Percentiles rank a stretch among this genome's conserved stretches.
Evolutionary conservation across 306 rosid genomes (phyloP).

Genomic region (Psophocarpus tetragonolobus): DNA sequence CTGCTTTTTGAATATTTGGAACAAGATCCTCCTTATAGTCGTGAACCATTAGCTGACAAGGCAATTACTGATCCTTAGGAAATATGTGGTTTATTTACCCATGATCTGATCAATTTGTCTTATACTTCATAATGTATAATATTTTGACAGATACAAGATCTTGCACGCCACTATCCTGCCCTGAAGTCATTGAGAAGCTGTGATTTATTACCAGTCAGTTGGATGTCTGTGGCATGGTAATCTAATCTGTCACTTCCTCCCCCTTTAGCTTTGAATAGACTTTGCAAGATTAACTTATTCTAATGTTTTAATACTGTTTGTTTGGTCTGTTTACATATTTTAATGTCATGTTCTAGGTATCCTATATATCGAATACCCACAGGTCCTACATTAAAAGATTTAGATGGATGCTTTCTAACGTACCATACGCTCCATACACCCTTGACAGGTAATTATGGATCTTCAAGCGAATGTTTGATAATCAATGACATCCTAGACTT

Average conservation of each 20-base stretch:
- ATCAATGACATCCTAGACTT: slow-evolving; percentile 2
- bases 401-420: slow-evolving; percentile 90
- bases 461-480: slow-evolving; percentile 24
- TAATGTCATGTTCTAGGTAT: slow-evolving; percentile 64
- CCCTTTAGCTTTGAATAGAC: not conserved
- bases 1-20: slow-evolving; percentile 74
- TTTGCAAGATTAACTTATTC: slow-evolving; percentile 22
- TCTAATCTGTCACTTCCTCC: slow-evolving; percentile 17
- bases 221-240: slow-evolving; percentile 97
- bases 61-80: slow-evolving; percentile 43
- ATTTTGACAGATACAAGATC: slow-evolving; percentile 72
- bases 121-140: slow-evolving; percentile 1
- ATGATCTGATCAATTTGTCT: slow-evolving; percentile 30
- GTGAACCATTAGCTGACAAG: slow-evolving; percentile 88
- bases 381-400: slow-evolving; percentile 85
- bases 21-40: slow-evolving; percentile 77
- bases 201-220: slow-evolving; percentile 78
- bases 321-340: slow-evolving; percentile 33
- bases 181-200: slow-evolving; percentile 82
- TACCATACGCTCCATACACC: slow-evolving; percentile 80
- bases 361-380: slow-evolving; percentile 92
- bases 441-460: slow-evolving; percentile 59
- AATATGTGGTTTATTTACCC: slow-evolving; percentile 7
- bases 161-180: slow-evolving; percentile 65
- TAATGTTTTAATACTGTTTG: slow-evolving; percentile 10